These are phyloP conservation scores for Triangularia verruculosa DNA, from an alignment of 2,329 filamentous ascomycete genomes.

Conservation along the genomic window DNA sequence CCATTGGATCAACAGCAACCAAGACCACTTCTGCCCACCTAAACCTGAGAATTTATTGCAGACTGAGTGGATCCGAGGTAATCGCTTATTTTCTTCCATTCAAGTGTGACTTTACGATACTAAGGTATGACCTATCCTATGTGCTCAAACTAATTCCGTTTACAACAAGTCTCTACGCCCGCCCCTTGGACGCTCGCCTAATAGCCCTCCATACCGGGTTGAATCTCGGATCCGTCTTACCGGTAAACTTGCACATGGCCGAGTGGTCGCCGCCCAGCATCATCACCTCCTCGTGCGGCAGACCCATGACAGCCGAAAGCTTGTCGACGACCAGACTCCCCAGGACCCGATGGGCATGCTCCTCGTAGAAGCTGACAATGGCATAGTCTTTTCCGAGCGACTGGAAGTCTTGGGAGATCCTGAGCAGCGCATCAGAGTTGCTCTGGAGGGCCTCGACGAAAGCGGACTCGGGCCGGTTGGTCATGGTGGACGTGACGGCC, in stretches of 20 bases:
- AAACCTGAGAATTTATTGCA: no score
- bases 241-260: constrained; percentile 16
- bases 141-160: no score
- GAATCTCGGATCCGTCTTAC: constrained; percentile 8
- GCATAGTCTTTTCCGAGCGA: background rate
- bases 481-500: background rate
- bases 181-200: background rate
- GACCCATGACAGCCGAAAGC: constrained; percentile 11
- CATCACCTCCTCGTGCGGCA: constrained; percentile 11
- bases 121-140: no score
- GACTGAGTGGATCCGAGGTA: no score
- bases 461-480: background rate
- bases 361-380: constrained; percentile 16
- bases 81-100: no score
- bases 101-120: no score
- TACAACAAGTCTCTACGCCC: no score
- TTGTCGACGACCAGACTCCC: constrained; percentile 11
- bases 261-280: constrained; percentile 11
- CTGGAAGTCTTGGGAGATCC: constrained; percentile 17
- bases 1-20: background rate
- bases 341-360: background rate
- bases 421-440: constrained; percentile 8
- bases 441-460: constrained; percentile 8
- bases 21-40: no score
- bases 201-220: constrained; percentile 12